Conservation (phyloP, 2,329 filamentous ascomycete genomes). For the Diaporthe vexans region DNA sequence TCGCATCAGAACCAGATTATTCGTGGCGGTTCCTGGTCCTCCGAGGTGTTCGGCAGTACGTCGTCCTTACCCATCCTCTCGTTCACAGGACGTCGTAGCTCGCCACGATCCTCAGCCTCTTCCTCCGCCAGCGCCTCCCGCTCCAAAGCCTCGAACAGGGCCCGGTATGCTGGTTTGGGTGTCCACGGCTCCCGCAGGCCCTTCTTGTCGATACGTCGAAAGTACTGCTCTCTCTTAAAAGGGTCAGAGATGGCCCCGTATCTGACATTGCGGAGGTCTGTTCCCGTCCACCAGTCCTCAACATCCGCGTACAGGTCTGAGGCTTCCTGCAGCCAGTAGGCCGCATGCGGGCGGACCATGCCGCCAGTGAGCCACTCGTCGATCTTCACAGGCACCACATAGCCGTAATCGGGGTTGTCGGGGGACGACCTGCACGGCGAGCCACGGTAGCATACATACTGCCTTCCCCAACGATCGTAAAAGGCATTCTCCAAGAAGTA, state of each 20-base stretch:
- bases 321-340: slow-evolving; percentile 57
- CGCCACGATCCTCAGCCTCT: slow-evolving; percentile 54
- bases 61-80: slow-evolving; percentile 47
- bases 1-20: slow-evolving; percentile 22
- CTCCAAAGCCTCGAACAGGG: slow-evolving; percentile 62
- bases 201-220: slow-evolving; percentile 63
- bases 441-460: slow-evolving; percentile 61
- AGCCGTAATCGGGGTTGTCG: slow-evolving; percentile 72
- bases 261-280: slow-evolving; percentile 58
- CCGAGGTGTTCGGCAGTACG: slow-evolving; percentile 43
- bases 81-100: slow-evolving; percentile 57
- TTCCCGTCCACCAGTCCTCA: slow-evolving; percentile 59
- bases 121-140: slow-evolving; percentile 57
- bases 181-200: slow-evolving; percentile 54
- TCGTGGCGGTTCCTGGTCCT: slow-evolving; percentile 1
- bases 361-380: slow-evolving; percentile 73
- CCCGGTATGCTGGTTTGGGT: slow-evolving; percentile 56
- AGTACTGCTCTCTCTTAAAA: slow-evolving; percentile 58
- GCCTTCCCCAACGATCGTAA: slow-evolving; percentile 65
- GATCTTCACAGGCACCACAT: slow-evolving; percentile 71
- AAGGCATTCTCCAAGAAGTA: slow-evolving; percentile 66
- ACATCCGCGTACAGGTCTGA: slow-evolving; percentile 64
- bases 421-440: slow-evolving; percentile 56
- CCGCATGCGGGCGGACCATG: slow-evolving; percentile 57
- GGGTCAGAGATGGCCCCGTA: slow-evolving; percentile 55